Percentiles rank a stretch among this genome's conserved stretches.
Evolutionary conservation across 1,139 yeast genomes (phyloP).

Genomic region (Protomyces macrosporus): DNA sequence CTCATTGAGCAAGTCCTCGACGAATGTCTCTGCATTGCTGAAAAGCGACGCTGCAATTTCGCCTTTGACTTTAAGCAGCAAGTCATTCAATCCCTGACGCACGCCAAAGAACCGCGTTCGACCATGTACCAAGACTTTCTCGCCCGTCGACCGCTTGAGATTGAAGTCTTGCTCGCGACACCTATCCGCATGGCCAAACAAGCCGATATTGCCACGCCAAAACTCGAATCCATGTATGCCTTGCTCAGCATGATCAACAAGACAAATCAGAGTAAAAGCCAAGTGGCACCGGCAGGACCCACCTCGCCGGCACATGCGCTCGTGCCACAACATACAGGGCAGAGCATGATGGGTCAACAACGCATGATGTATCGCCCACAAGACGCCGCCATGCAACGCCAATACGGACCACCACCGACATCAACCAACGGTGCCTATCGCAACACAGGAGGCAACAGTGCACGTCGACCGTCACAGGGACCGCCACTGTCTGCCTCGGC

Average conservation of each 20-base stretch:
- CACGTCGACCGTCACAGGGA: neutral
- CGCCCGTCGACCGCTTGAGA: constrained; percentile 63
- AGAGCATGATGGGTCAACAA: constrained; percentile 4
- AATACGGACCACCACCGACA: constrained; percentile 20
- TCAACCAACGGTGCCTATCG: constrained; percentile 17
- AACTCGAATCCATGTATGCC: constrained; percentile 52
- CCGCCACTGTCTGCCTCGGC: neutral
- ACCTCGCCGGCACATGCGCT: neutral
- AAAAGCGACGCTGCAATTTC: constrained; percentile 29
- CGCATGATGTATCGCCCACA: constrained; percentile 1
- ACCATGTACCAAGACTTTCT: constrained; percentile 59
- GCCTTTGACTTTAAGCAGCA: constrained; percentile 23
- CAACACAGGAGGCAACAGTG: neutral
- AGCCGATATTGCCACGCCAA: constrained; percentile 56
- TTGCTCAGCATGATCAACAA: constrained; percentile 43
- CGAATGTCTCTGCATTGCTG: constrained; percentile 31
- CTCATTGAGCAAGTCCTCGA: constrained; percentile 28
- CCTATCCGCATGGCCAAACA: constrained; percentile 57
- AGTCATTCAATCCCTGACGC: constrained; percentile 23
- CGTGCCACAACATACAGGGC: constrained; percentile 21
- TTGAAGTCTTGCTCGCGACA: constrained; percentile 67
- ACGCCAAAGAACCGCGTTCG: constrained; percentile 49
- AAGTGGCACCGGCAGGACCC: constrained; percentile 3
- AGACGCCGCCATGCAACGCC: constrained; percentile 8
- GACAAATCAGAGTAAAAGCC: constrained; percentile 21